Conservation (phyloP, 164 flowering plant genomes). For the Chimonanthus salicifolius region DNA sequence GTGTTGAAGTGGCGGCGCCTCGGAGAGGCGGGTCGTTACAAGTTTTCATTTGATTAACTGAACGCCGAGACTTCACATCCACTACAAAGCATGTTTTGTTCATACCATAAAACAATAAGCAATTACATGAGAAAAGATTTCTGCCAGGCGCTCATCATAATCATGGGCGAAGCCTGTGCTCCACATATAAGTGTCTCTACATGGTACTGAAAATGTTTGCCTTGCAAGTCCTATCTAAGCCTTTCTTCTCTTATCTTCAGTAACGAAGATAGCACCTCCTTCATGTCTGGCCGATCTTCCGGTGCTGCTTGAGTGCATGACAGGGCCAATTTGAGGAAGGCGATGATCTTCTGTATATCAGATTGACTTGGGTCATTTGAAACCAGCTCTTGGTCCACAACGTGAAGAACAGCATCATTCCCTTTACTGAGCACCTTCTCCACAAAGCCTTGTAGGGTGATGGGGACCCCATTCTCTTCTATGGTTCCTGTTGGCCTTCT, state of each 20-base stretch:
- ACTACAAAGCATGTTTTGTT: too few species aligned
- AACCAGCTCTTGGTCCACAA: conserved; percentile 47
- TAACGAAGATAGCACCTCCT: conserved; percentile 49
- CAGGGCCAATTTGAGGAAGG: conserved; percentile 48
- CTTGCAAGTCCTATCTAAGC: background rate
- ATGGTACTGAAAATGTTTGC: too few species aligned
- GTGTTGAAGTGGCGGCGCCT: too few species aligned
- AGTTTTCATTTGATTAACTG: too few species aligned
- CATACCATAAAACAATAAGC: too few species aligned
- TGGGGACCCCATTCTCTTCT: conserved; percentile 40
- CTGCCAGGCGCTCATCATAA: too few species aligned
- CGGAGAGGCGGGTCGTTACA: too few species aligned
- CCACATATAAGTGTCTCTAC: too few species aligned
- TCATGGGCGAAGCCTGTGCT: too few species aligned
- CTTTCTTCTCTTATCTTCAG: conserved; percentile 24
- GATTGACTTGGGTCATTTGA: conserved; percentile 10
- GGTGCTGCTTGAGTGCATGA: conserved; percentile 48
- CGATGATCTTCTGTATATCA: conserved; percentile 27
- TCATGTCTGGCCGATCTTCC: conserved; percentile 58
- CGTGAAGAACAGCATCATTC: conserved; percentile 22
- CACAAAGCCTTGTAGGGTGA: conserved; percentile 39
- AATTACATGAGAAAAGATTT: too few species aligned
- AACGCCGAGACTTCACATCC: too few species aligned
- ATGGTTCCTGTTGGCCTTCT: conserved; percentile 60
- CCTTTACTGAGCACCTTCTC: conserved; percentile 38